phyloP scores from a whole-genome alignment of 495 filamentous ascomycete species.

The Letharia lupina region DNA sequence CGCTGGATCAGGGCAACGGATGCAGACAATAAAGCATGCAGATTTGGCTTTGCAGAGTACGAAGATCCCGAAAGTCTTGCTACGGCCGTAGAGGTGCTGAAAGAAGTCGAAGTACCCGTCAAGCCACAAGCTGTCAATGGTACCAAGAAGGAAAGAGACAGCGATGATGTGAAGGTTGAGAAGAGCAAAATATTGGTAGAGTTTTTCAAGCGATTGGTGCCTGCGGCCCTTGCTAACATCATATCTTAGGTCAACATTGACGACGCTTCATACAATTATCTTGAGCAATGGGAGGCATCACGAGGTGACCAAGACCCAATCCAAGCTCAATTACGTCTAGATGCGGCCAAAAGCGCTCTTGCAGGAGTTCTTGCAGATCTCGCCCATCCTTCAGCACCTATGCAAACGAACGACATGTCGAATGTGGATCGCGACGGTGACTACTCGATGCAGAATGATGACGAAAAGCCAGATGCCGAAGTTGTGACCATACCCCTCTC shows the following conservation, averaged over 20 bases:
- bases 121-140: conserved; percentile 55
- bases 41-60: conserved; percentile 95
- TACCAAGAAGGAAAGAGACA: conserved; percentile 37
- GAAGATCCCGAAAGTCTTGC: conserved; percentile 85
- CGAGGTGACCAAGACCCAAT: conserved; percentile 58
- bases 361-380: conserved; percentile 59
- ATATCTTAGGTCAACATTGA: conserved; percentile 52
- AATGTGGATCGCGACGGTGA: conserved; percentile 58
- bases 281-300: conserved; percentile 68
- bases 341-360: conserved; percentile 57
- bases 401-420: conserved; percentile 41
- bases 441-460: conserved; percentile 57
- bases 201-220: neutral
- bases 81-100: conserved; percentile 78
- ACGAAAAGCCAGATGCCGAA: conserved; percentile 55
- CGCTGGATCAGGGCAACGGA: conserved; percentile 80
- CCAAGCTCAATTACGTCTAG: conserved; percentile 57
- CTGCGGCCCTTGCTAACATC: neutral
- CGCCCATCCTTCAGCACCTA: conserved; percentile 53
- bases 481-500: conserved; percentile 87
- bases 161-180: conserved; percentile 53
- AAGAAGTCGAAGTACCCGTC: conserved; percentile 75
- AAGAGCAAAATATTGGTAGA: conserved; percentile 58
- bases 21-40: conserved; percentile 72
- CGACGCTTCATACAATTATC: conserved; percentile 77